phyloP scores from a whole-genome alignment of 345 rosid genomes.

The Rhodamnia rubescens region DNA sequence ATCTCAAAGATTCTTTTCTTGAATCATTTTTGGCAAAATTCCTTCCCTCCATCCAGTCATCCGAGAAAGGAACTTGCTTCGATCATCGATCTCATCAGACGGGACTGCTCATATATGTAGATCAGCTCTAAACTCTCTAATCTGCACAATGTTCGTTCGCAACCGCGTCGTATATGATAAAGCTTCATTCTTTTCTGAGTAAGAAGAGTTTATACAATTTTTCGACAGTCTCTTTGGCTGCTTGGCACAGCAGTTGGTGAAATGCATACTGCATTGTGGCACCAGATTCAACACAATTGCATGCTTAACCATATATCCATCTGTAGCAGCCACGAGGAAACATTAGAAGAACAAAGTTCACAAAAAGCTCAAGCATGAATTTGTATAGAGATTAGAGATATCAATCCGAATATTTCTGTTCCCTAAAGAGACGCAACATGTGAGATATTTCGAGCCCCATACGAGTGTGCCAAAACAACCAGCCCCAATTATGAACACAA shows the following conservation, averaged over 20 bases:
- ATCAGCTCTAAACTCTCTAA: neutral
- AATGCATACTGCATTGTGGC: neutral
- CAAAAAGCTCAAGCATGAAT: neutral
- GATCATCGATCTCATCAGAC: neutral
- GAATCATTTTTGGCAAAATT: neutral
- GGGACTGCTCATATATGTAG: neutral
- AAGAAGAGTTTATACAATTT: neutral
- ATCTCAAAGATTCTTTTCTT: neutral
- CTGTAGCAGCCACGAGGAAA: neutral
- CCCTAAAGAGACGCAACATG: slow-evolving; percentile 19
- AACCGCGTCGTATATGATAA: neutral
- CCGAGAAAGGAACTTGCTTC: neutral
- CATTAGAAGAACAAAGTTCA: neutral
- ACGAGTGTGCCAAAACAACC: neutral
- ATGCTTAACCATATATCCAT: neutral
- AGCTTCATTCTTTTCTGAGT: neutral
- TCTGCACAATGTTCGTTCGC: neutral
- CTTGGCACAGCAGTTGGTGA: neutral
- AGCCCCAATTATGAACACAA: neutral
- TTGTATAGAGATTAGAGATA: neutral
- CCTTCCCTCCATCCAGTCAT: neutral
- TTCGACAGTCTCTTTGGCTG: neutral
- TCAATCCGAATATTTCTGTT: neutral
- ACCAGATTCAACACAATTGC: neutral
- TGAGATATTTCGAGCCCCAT: slow-evolving; percentile 39